phyloP scores from a whole-genome alignment of 495 filamentous ascomycete genomes.

The Penicillium psychrofluorescens region DNA sequence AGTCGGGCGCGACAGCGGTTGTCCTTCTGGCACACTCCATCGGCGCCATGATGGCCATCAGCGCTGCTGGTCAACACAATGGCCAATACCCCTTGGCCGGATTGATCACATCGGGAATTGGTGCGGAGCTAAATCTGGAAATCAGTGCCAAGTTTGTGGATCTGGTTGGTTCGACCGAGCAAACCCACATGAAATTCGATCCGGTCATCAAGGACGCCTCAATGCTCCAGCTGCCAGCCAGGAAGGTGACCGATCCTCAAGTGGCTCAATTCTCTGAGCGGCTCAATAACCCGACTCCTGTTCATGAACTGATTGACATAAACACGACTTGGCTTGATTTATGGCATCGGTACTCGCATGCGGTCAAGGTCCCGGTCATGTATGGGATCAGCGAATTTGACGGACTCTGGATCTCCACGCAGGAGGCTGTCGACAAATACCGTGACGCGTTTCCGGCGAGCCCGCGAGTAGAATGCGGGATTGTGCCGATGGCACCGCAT shows the following conservation, averaged over 20 bases:
- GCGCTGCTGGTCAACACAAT: conserved; percentile 7
- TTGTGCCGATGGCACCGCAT: conserved; percentile 14
- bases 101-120: conserved; percentile 23
- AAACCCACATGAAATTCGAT: background rate
- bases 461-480: conserved; percentile 8
- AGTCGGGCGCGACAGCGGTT: conserved; percentile 14
- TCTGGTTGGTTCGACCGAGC: background rate
- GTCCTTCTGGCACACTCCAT: conserved; percentile 28
- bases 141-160: background rate
- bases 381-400: conserved; percentile 16
- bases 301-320: conserved; percentile 12
- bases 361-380: conserved; percentile 15
- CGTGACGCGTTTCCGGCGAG: conserved; percentile 16
- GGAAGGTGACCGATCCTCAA: conserved; percentile 4
- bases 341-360: conserved; percentile 10
- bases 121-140: conserved; percentile 2
- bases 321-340: conserved; percentile 11
- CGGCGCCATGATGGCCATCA: conserved; percentile 17
- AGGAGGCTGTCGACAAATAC: conserved; percentile 10
- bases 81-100: conserved; percentile 23
- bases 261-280: conserved; percentile 8
- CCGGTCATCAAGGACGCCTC: conserved; percentile 13
- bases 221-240: conserved; percentile 9
- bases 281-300: conserved; percentile 16
- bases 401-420: conserved; percentile 8